phyloP scores from a whole-genome alignment of 2,329 filamentous ascomycete species.

The Xylaria sp. region DNA sequence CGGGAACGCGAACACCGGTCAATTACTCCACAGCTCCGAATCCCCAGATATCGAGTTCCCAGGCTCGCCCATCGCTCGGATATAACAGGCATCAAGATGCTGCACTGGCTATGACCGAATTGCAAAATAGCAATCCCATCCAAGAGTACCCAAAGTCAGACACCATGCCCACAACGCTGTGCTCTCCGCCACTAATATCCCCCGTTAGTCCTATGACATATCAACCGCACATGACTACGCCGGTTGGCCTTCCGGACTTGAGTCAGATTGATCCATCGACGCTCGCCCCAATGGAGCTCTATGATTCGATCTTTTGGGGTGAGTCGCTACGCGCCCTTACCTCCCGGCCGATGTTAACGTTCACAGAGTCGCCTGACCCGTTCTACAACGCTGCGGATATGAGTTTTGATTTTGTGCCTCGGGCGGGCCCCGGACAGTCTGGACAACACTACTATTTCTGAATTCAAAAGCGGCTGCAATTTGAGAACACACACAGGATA shows the following conservation, averaged over 20 bases:
- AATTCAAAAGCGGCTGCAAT: background rate
- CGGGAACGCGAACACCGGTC: slow-evolving; percentile 58
- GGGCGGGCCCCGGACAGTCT: slow-evolving; percentile 68
- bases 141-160: slow-evolving; percentile 58
- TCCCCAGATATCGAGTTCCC: slow-evolving; percentile 43
- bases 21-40: slow-evolving; percentile 57
- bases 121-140: slow-evolving; percentile 67
- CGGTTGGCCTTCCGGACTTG: slow-evolving; percentile 57
- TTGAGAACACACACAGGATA: background rate
- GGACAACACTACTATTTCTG: slow-evolving; percentile 68
- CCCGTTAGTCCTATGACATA: slow-evolving; percentile 43
- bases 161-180: background rate
- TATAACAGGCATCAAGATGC: slow-evolving; percentile 70
- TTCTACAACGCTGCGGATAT: slow-evolving; percentile 68
- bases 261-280: slow-evolving; percentile 64
- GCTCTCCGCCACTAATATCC: slow-evolving; percentile 7
- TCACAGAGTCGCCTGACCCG: slow-evolving; percentile 67
- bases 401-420: slow-evolving; percentile 70
- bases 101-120: slow-evolving; percentile 72
- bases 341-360: slow-evolving; percentile 30
- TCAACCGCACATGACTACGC: slow-evolving; percentile 51
- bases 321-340: slow-evolving; percentile 49
- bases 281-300: slow-evolving; percentile 74
- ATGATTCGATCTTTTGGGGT: slow-evolving; percentile 77
- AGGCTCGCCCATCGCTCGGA: slow-evolving; percentile 44